Conservation (phyloP, 208 protist genomes). For the Wallacemonas sp. region DNA sequence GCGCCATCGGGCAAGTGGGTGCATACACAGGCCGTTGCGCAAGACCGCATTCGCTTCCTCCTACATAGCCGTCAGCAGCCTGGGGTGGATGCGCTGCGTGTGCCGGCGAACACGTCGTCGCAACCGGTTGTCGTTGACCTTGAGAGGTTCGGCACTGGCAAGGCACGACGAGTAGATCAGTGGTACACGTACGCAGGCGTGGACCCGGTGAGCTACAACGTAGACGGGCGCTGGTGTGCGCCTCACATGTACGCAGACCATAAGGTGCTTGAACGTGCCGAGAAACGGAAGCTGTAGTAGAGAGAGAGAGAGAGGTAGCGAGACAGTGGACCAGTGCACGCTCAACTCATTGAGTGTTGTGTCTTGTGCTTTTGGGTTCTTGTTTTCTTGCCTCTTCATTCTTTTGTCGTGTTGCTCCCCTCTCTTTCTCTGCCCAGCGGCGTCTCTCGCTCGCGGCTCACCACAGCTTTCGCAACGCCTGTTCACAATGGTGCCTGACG, state of each 20-base stretch:
- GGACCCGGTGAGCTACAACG: slow-evolving; percentile 38
- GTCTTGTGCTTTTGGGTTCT: neutral
- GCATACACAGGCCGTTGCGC: slow-evolving; percentile 20
- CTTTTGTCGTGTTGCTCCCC: neutral
- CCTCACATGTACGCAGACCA: slow-evolving; percentile 10
- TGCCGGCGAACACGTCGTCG: slow-evolving; percentile 25
- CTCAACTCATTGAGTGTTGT: no score
- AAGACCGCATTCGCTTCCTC: slow-evolving; percentile 56
- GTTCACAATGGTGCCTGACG: no score
- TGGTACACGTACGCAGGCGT: slow-evolving; percentile 79
- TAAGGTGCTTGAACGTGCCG: neutral
- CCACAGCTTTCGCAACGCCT: no score
- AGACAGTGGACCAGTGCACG: neutral
- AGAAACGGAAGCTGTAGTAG: neutral
- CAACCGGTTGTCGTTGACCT: slow-evolving; percentile 47
- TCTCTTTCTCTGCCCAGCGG: neutral
- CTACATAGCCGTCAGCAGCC: slow-evolving; percentile 16
- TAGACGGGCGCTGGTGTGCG: slow-evolving; percentile 63
- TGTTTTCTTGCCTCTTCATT: neutral
- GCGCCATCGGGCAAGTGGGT: neutral
- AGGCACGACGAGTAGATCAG: slow-evolving; percentile 41
- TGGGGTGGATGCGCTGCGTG: slow-evolving; percentile 3
- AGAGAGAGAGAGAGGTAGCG: neutral
- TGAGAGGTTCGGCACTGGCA: slow-evolving; percentile 75
- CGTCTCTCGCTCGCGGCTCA: no score